Evolutionary conservation across 2,329 filamentous ascomycete genomes (phyloP).

Genomic region (Cytospora leucostoma): DNA sequence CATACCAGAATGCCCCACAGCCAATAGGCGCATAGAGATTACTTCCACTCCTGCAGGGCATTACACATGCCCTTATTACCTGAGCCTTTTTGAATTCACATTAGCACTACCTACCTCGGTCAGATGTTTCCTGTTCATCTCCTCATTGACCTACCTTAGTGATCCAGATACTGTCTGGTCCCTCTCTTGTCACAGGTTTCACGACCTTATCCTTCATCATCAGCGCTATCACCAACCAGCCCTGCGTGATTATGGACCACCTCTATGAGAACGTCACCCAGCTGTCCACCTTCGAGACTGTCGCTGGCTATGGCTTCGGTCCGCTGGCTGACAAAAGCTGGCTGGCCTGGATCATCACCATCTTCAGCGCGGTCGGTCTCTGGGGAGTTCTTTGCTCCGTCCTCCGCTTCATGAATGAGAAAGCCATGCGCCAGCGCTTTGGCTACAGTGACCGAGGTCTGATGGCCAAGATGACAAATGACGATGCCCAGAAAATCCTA

Average conservation of each 20-base stretch:
- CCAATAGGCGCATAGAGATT: no score
- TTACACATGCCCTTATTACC: no score
- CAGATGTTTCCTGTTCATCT: background rate
- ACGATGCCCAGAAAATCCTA: conserved; percentile 49
- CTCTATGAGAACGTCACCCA: conserved; percentile 6
- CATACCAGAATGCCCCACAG: no score
- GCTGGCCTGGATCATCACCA: background rate
- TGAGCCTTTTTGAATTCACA: no score
- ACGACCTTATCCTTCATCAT: background rate
- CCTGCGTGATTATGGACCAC: background rate
- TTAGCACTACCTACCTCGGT: no score
- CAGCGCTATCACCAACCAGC: background rate
- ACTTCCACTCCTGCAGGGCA: no score
- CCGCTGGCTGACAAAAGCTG: background rate
- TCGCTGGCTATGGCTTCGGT: background rate
- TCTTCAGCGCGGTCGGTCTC: conserved; percentile 31
- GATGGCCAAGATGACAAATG: conserved; percentile 43
- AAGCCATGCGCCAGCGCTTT: conserved; percentile 35
- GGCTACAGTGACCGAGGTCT: conserved; percentile 40
- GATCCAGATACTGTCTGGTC: background rate
- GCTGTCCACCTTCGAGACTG: background rate
- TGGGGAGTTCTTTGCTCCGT: conserved; percentile 40
- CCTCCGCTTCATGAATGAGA: conserved; percentile 41
- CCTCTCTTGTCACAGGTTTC: background rate
- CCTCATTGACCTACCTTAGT: background rate